Evolutionary conservation across 345 rosid species (phyloP).

Genomic region (Brassica juncea): DNA sequence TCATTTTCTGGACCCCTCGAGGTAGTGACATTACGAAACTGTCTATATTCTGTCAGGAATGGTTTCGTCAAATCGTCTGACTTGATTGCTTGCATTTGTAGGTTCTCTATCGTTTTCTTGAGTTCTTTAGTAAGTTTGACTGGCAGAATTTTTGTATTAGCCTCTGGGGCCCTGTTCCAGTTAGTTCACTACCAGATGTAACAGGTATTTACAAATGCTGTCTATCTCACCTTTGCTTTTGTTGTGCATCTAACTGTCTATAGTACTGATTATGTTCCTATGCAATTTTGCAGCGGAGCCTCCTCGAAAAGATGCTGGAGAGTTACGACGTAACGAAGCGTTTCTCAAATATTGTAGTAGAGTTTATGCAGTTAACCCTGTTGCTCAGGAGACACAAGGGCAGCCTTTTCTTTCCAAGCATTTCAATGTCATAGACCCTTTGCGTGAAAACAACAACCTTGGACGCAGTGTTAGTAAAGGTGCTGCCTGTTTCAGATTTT

Average conservation of each 20-base stretch:
- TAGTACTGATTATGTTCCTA: conserved; percentile 25
- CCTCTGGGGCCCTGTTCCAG: conserved; percentile 96
- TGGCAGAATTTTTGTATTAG: conserved; percentile 98
- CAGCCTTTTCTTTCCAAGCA: conserved; percentile 81
- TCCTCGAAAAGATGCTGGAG: conserved; percentile 81
- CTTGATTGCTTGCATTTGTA: conserved; percentile 38
- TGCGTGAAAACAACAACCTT: conserved; percentile 96
- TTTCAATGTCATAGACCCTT: conserved; percentile 97
- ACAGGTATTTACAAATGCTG: conserved; percentile 55
- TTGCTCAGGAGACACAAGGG: conserved; percentile 71
- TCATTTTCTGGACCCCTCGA: conserved; percentile 95
- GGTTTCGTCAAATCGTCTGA: conserved; percentile 28
- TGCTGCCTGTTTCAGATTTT: conserved; percentile 34
- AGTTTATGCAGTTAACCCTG: conserved; percentile 70
- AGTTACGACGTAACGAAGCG: conserved; percentile 57
- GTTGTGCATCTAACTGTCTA: conserved; percentile 18
- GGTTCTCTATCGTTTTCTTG: conserved; percentile 97
- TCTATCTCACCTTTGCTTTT: conserved; percentile 1
- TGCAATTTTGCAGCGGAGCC: conserved; percentile 66
- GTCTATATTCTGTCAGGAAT: conserved; percentile 13
- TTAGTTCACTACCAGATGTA: conserved; percentile 81
- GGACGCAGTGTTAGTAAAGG: conserved; percentile 99
- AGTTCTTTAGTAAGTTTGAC: conserved; percentile 99
- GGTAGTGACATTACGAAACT: conserved; percentile 49
- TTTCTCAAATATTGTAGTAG: conserved; percentile 80